Evolutionary conservation across 2,329 filamentous ascomycete genomes (phyloP), one percentile per base, ranked within the genome.

Genomic region (Phoma herbarum): DNA sequence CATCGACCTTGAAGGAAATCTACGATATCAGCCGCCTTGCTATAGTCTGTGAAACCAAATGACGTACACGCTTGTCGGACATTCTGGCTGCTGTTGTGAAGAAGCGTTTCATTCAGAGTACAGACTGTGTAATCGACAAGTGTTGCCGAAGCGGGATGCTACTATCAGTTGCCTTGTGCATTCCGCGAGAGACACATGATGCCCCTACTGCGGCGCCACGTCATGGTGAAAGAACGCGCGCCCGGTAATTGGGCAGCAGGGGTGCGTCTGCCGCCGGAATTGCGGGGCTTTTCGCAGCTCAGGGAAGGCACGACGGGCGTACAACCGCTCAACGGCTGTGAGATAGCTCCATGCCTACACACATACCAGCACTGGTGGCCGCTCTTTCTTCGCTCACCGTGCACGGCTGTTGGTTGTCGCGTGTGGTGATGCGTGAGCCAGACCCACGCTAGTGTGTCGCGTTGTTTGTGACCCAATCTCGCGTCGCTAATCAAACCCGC

Each of bases 1-100:
- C 81, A 23, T 78, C 69, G 59, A 83, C 81, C 59, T 75, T 80
- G 77, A 78, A 83, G 10, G 75, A 76, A 57, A 83, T 82, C 81
- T 82, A 59, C 18, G 42, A 42, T 55, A 57, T 75, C 47, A 71
- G 64, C 49, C 42, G 64, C 49, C 42, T 33, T 59, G 64, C 43
- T 57, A 63, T 57, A 25, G 26, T n/a, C 11, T 33, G 42, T 37
- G 42, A 35, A 54, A 54, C 43, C 22, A n/a, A 20, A 57, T 51
- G 43, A 69, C 72, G 52, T 58, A 76, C 75, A 64, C 75, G 69
- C 65, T 74, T 75, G 61, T 53, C 65, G 41, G 73, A 65, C 75
- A 77, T 77, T 54, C 11, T 74, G 65, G 64, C 58, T 59, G 73
- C 62, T 53, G 49, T 60, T 28, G 70, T 67, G 52, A 74, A 62